phyloP scores from a whole-genome alignment of 2,329 filamentous ascomycete species.

The Orbilia javanica region DNA sequence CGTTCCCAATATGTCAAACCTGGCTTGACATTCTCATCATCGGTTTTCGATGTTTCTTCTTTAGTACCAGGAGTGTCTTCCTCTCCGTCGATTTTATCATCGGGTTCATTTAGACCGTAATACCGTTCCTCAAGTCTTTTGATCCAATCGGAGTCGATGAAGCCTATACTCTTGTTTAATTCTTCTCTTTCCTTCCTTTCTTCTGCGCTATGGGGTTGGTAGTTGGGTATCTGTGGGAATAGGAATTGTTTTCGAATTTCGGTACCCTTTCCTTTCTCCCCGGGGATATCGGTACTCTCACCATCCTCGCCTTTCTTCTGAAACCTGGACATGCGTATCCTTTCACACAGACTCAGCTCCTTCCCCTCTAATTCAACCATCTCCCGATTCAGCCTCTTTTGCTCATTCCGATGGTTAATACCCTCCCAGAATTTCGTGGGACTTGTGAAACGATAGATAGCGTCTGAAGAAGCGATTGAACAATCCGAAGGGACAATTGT shows the following conservation, averaged over 20 bases:
- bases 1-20: conserved; percentile 6
- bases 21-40: neutral
- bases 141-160: neutral
- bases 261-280: neutral
- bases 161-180: neutral
- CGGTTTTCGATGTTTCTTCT: too few relatives aligned
- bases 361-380: neutral
- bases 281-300: too few relatives aligned
- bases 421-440: conserved; percentile 29
- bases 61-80: too few relatives aligned
- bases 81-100: neutral
- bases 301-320: neutral
- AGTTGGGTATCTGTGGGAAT: too few relatives aligned
- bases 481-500: neutral
- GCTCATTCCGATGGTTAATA: neutral
- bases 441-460: neutral
- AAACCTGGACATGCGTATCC: conserved; percentile 24
- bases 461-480: neutral
- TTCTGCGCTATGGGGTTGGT: too few relatives aligned
- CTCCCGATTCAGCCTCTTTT: neutral
- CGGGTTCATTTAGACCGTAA: neutral
- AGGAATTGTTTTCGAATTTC: neutral
- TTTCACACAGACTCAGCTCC: conserved; percentile 20
- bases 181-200: too few relatives aligned
- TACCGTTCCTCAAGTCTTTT: conserved; percentile 15